Base-by-base conservation (phyloP, 169 alveolate species). In the Plasmodium billcollinsi region DNA sequence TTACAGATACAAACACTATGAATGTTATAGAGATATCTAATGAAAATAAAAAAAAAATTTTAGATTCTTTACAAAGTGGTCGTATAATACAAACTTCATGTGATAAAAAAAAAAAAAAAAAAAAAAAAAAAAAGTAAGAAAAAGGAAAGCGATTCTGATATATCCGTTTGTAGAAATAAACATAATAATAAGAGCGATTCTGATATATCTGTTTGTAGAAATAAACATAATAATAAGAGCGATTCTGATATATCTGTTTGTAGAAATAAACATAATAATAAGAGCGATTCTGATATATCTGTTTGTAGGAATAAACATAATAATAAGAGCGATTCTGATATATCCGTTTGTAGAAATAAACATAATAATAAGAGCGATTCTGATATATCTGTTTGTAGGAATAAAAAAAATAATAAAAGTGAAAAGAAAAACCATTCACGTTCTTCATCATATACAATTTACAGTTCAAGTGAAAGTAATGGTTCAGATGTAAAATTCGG, bases 41-140 rank as follows among this genome's bases (percentile, higher is more conserved):
- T 26, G 66, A 80, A 80, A 50, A 71, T n/a, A 80, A 80, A 66
- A 80, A 80, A 66, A 69, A 67, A 67, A 80, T 80, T 67, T 67
- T 80, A 39, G 43, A 50, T 12, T 15, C 50, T 3, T 67, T 80
- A 62, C 39, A 69, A 7, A 45, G 69, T n/a, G 67, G 33, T 49
- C 24, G 15, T 18, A 9, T 24, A 49, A 3, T 39, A 65, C 9
- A 39, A 39, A 75, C 24, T 18, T 26, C 63, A 43, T 6, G 26
- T 20, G 54, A 49, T 7, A 29, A 58, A 29, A 21, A 29, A 9
- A 49, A 54, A 58, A 26, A 26, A 29, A 9, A 49, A 54, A 58
- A 26, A 26, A 54, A 15, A 11, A 33, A 29, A 67, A 66, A 15
- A 39, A 39, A 6, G 18, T 61, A 11, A 20, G 39, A 39, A 21